These are phyloP conservation scores for Voacanga thouarsii DNA, from an alignment of 257 asterid genomes.

Conservation along the genomic window DNA sequence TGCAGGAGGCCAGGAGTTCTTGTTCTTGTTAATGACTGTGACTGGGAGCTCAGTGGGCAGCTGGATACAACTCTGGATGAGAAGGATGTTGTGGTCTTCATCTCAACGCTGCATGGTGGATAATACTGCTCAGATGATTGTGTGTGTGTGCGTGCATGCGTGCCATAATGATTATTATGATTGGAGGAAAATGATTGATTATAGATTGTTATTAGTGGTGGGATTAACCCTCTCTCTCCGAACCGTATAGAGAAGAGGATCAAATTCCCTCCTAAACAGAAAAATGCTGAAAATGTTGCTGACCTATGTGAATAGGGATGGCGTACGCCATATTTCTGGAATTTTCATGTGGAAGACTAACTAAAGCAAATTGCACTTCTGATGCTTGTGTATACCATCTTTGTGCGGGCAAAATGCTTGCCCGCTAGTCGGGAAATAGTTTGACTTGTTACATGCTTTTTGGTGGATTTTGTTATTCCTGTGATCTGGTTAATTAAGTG, in stretches of 20 bases:
- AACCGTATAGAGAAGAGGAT: not conserved
- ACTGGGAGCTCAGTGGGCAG: slow-evolving; percentile 94
- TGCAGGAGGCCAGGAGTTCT: slow-evolving; percentile 93
- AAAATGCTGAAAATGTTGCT: not conserved
- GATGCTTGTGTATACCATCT: not conserved
- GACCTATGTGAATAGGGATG: not conserved
- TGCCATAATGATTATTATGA: not conserved
- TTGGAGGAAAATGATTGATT: not conserved
- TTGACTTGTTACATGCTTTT: not conserved
- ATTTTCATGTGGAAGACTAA: not conserved
- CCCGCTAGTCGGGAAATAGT: not conserved
- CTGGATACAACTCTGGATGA: slow-evolving; percentile 78
- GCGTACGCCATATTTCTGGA: not conserved
- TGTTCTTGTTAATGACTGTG: slow-evolving; percentile 79
- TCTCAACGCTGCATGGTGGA: slow-evolving; percentile 94
- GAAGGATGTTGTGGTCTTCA: slow-evolving; percentile 74
- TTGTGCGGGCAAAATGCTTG: too few species aligned
- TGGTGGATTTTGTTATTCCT: not conserved
- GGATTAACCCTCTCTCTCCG: not conserved
- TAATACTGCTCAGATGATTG: slow-evolving; percentile 19
- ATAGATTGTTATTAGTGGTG: not conserved
- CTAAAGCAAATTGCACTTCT: not conserved
- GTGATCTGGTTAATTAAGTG: too few species aligned
- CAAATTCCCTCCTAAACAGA: too few species aligned
- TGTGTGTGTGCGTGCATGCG: not conserved